Evolutionary conservation across 2,329 filamentous ascomycete species (phyloP).

Genomic region (Fusarium abutilonis): DNA sequence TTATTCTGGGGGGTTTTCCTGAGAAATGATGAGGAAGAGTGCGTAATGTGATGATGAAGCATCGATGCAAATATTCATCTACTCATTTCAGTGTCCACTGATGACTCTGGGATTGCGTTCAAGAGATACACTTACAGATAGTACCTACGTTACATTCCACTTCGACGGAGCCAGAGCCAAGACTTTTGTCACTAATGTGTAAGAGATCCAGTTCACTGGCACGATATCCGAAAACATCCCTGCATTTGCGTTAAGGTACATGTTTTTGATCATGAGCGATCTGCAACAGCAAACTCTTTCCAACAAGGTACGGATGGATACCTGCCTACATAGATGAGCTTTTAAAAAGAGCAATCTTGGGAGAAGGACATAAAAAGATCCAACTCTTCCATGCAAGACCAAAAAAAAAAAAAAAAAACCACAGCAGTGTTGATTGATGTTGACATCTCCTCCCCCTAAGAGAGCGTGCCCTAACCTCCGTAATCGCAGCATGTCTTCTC

Average conservation of each 20-base stretch:
- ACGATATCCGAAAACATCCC: constrained; percentile 22
- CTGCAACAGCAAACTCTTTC: neutral
- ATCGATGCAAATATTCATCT: neutral
- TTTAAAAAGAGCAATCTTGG: too few species aligned
- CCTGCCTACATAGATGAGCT: too few species aligned
- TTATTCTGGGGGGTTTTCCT: neutral
- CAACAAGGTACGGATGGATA: too few species aligned
- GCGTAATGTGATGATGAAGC: neutral
- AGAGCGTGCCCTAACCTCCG: constrained; percentile 13
- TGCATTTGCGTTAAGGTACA: constrained; percentile 4
- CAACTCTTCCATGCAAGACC: too few species aligned
- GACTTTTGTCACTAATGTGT: constrained; percentile 5
- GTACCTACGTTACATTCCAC: too few species aligned
- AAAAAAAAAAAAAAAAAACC: too few species aligned
- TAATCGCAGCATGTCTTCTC: constrained; percentile 16
- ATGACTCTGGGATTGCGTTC: neutral
- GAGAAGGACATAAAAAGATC: too few species aligned
- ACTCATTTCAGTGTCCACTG: neutral
- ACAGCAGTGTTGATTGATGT: too few species aligned
- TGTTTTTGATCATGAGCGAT: neutral
- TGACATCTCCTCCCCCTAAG: too few species aligned
- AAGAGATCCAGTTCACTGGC: constrained; percentile 7
- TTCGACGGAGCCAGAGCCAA: constrained; percentile 5
- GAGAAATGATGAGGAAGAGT: neutral
- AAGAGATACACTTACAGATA: neutral